Percentiles rank a stretch among this genome's conserved stretches.
Conservation (phyloP, 768 basidiomycete genomes). For the Boletus coccyginus region DNA sequence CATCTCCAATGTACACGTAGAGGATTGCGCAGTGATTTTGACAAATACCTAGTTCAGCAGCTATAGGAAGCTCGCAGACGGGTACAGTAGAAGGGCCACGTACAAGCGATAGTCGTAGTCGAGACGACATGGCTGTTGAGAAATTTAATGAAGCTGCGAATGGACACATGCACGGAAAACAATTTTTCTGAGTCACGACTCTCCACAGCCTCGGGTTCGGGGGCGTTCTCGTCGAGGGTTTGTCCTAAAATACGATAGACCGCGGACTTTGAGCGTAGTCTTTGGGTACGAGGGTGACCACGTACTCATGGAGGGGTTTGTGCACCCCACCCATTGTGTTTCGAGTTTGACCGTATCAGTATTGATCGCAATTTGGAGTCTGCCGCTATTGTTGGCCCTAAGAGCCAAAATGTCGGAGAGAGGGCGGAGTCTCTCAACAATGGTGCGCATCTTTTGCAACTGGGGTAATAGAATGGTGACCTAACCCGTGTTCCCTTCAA, state of each 20-base stretch:
- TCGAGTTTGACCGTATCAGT: constrained; percentile 77
- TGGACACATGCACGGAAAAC: constrained; percentile 66
- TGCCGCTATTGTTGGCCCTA: constrained; percentile 63
- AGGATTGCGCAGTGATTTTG: constrained; percentile 81
- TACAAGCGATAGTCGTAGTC: constrained; percentile 82
- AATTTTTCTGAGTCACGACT: constrained; percentile 53
- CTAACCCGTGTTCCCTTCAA: constrained; percentile 37
- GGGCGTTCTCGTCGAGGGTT: constrained; percentile 32
- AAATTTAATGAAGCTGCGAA: constrained; percentile 77
- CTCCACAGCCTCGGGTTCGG: constrained; percentile 34
- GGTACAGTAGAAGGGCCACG: constrained; percentile 25
- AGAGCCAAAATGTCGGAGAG: constrained; percentile 70
- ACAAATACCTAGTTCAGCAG: constrained; percentile 59
- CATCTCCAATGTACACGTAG: constrained; percentile 85
- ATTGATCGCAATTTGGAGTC: constrained; percentile 49
- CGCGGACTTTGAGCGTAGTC: background rate
- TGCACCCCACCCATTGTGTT: constrained; percentile 75
- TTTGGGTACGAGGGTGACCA: background rate
- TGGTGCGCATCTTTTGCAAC: constrained; percentile 70
- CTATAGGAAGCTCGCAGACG: background rate
- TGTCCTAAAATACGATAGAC: constrained; percentile 16
- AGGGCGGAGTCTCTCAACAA: constrained; percentile 69
- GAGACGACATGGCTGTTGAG: constrained; percentile 77
- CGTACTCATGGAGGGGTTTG: constrained; percentile 57
- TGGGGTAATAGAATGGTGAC: constrained; percentile 77